Percentiles rank a stretch among this genome's conserved stretches.
phyloP scores from a whole-genome alignment of 768 basidiomycete species.

The Pleurotus eryngii region DNA sequence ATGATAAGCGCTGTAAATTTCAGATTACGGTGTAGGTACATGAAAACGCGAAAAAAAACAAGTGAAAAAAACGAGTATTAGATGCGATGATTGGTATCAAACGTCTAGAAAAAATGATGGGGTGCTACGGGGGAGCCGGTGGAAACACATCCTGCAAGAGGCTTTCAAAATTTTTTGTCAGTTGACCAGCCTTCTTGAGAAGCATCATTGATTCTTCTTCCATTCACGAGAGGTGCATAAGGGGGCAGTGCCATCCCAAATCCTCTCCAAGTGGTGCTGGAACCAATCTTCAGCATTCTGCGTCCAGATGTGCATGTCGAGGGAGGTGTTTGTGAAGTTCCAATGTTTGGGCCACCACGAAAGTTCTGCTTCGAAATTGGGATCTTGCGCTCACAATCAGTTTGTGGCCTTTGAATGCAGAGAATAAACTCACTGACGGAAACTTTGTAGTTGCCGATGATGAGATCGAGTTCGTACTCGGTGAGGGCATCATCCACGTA shows the following conservation, averaged over 20 bases:
- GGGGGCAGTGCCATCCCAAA: not conserved
- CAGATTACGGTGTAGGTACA: no score
- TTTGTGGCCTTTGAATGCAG: not conserved
- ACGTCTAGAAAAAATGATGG: no score
- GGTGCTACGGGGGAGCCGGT: no score
- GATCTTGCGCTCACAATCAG: constrained; percentile 1
- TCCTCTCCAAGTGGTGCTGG: not conserved
- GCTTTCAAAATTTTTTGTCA: not conserved
- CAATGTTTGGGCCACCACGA: constrained; percentile 18
- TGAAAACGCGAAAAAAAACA: no score
- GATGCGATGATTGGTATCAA: no score
- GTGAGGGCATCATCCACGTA: no score
- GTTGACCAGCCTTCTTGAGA: not conserved
- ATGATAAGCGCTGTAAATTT: no score
- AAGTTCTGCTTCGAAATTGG: not conserved
- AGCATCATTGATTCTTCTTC: constrained; percentile 3
- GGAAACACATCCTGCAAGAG: no score
- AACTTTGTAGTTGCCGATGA: no score
- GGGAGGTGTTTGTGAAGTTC: constrained; percentile 3
- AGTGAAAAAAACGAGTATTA: no score
- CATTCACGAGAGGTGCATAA: not conserved
- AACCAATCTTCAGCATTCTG: constrained; percentile 18
- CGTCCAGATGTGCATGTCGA: constrained; percentile 17
- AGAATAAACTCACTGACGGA: no score
- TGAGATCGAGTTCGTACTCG: no score